Base-by-base conservation (phyloP, 2,329 filamentous ascomycete genomes). In the Colletotrichum paranaense region DNA sequence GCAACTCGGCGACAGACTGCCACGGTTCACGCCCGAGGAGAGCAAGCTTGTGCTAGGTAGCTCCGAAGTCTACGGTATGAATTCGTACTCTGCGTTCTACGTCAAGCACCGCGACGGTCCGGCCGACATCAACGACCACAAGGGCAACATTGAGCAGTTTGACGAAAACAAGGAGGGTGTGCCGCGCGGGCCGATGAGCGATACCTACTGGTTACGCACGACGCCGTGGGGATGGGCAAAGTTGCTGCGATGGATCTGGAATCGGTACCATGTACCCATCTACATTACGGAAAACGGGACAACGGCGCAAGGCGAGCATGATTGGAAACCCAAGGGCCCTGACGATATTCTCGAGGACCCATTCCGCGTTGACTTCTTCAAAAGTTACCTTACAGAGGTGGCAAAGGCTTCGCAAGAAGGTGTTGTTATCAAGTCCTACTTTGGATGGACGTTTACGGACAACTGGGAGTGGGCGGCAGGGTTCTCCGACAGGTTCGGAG, bases 391-490 rank as follows among this genome's bases (percentile, higher is more conserved):
- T 28, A 81, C 80, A 0, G 82, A 82, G 62, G 76, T 84, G 2
- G 83, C 81, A 12, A 81, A 78, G 52, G 83, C 82, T 0, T 81
- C 81, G 1, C 76, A 82, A 56, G 80, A 83, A 38, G 82, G 83
- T 0, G 78, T 83, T 2, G 76, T 84, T 9, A 81, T 84, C 63
- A 81, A 81, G 65, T 82, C 79, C 1, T 85, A 84, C 65, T 85
- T 85, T 70, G 83, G 78, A 0, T 85, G 83, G 83, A 84, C 82
- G 0, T 84, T 85, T 55, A 81, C 80, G 0, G 83, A 85, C 65
- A 85, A 85, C n/a, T 84, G 83, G 82, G 81, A 85, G 72, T 85
- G 84, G 84, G 81, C 83, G n/a, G 82, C 81, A 1, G 84, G 84
- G 0, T 84, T 78, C 66, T 81, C 79, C 0, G 82, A 84, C 69